phyloP scores from a whole-genome alignment of 2,329 filamentous ascomycete species.

The Phialophora expanda region DNA sequence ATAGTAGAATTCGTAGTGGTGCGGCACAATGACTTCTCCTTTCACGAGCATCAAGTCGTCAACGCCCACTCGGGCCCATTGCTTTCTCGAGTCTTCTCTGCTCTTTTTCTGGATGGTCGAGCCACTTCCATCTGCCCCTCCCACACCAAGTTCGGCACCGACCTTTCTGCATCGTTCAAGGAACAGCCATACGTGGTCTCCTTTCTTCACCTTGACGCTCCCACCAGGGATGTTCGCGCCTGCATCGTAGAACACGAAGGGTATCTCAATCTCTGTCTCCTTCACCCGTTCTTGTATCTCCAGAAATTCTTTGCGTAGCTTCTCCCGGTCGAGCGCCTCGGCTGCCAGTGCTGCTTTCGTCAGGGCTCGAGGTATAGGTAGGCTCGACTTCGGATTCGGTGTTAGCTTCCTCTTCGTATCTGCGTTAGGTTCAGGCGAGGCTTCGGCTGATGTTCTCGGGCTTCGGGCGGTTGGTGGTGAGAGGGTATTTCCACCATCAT shows the following conservation, averaged over 20 bases:
- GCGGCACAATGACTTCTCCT: conserved; percentile 88
- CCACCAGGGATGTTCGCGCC: conserved; percentile 88
- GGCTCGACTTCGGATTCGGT: conserved; percentile 50
- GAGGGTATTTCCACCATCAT: conserved; percentile 47
- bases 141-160: conserved; percentile 79
- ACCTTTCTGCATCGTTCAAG: conserved; percentile 90
- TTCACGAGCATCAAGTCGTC: conserved; percentile 94
- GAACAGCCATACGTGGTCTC: conserved; percentile 90
- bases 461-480: conserved; percentile 37
- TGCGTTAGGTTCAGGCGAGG: conserved; percentile 26
- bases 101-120: conserved; percentile 40
- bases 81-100: conserved; percentile 67
- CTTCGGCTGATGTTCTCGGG: conserved; percentile 23
- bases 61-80: conserved; percentile 92
- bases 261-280: conserved; percentile 84
- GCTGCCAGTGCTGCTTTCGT: conserved; percentile 77
- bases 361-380: conserved; percentile 70
- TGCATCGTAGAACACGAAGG: conserved; percentile 91
- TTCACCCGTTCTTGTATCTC: conserved; percentile 84
- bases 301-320: conserved; percentile 78
- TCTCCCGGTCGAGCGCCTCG: conserved; percentile 78
- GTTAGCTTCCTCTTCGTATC: conserved; percentile 44
- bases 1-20: conserved; percentile 98
- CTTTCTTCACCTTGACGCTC: conserved; percentile 85
- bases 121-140: conserved; percentile 52